Base-by-base conservation (phyloP, 2,329 filamentous ascomycete genomes). In the Phialocephala subalpina region DNA sequence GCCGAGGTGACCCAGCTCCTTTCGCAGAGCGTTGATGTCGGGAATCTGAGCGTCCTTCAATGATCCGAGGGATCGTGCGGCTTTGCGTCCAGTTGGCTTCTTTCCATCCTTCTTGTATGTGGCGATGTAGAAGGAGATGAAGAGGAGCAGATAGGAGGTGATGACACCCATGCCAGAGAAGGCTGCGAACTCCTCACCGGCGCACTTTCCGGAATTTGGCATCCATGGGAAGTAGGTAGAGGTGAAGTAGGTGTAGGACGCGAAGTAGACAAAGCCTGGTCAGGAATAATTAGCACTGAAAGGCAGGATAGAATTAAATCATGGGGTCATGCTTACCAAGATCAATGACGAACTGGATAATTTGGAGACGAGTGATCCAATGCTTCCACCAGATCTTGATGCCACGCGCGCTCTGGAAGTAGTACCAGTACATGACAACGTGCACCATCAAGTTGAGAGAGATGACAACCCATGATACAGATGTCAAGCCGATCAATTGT, bases 371-470 rank as follows among this genome's bases (percentile, higher is more conserved):
- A 74, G 95, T 98, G 79, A 98, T 97, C 91, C 95, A 98, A 83
- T 97, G 93, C 91, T 98, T 98, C 95, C 95, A 98, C 94, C 94
- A 97, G 82, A 97, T 96, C 77, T 90, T 91, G 80, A 98, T 89
- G 73, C 96, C 96, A 74, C 95, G 94, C 63, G 95, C 94, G 77
- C 93, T 95, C 87, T 98, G 95, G 90, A 98, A 98, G 88, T 98
- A 98, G 90, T 98, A 98, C 94, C 94, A 97, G 90, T 98, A 98
- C 95, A 98, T 98, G 78, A 97, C 92, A 66, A 98, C 95, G 83
- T 98, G 95, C 63, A 98, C 95, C 70, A 88, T 89, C 77, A 98
- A 83, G 87, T 98, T 98, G 75, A 98, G 88, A 62, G 89, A 91
- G 79, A 98, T 98, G 69, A 91, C 90, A 63, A 97, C 93, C 95